These are phyloP conservation scores for Taxillus chinensis DNA, from an alignment of 164 flowering plant genomes.

Conservation along the genomic window DNA sequence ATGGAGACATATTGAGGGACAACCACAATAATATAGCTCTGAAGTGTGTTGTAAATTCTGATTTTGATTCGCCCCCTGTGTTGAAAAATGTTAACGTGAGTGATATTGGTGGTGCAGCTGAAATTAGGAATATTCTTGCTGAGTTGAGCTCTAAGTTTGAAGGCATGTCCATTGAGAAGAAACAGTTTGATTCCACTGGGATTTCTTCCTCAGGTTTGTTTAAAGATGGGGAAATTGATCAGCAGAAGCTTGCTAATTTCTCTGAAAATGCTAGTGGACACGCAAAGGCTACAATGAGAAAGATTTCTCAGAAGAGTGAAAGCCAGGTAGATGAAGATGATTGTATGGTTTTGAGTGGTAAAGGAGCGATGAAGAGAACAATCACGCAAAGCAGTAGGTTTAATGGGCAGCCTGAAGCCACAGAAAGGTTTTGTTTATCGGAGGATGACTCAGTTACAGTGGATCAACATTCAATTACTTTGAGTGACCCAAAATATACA, in stretches of 20 bases:
- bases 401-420: conserved; percentile 7
- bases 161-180: conserved; percentile 57
- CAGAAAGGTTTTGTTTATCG: conserved; percentile 9
- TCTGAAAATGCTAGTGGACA: conserved; percentile 17
- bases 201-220: conserved; percentile 6
- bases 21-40: conserved; percentile 5
- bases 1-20: conserved; percentile 28
- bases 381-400: conserved; percentile 7
- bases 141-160: conserved; percentile 65
- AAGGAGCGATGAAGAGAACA: conserved; percentile 11
- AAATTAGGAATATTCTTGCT: conserved; percentile 65
- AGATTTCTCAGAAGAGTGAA: conserved; percentile 5
- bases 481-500: conserved; percentile 30
- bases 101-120: conserved; percentile 17
- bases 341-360: conserved; percentile 31
- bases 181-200: conserved; percentile 5
- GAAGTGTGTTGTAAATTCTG: conserved; percentile 11
- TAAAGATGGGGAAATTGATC: conserved; percentile 5
- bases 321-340: conserved; percentile 24
- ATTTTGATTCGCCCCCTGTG: conserved; percentile 24
- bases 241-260: conserved; percentile 12
- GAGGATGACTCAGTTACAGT: conserved; percentile 18
- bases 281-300: no score
- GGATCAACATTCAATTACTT: conserved; percentile 26
- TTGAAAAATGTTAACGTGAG: conserved; percentile 11